phyloP scores from a whole-genome alignment of 495 filamentous ascomycete genomes.

The Lasiosphaeria hispida region DNA sequence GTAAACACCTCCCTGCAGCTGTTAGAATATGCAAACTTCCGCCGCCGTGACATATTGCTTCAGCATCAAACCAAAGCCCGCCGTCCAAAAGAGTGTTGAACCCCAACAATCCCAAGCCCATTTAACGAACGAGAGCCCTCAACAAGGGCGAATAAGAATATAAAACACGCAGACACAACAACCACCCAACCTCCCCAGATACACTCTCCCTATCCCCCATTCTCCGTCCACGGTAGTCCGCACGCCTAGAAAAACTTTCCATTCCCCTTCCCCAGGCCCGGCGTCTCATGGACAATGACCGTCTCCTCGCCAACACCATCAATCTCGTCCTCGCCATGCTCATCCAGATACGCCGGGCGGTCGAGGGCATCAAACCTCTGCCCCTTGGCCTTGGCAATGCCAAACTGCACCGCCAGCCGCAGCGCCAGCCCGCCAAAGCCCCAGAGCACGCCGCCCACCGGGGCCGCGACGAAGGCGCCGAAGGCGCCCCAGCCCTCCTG shows the following conservation, averaged over 20 bases:
- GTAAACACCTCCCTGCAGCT: too few species aligned
- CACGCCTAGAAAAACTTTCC: slow-evolving; percentile 51
- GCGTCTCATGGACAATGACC: slow-evolving; percentile 26
- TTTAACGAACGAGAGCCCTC: too few species aligned
- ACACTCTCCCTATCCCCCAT: neutral
- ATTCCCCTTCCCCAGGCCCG: slow-evolving; percentile 37
- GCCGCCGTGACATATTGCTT: too few species aligned
- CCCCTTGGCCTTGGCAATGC: slow-evolving; percentile 50
- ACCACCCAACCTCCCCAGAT: neutral
- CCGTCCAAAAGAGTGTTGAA: too few species aligned
- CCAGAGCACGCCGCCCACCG: slow-evolving; percentile 69
- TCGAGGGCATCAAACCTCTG: slow-evolving; percentile 63
- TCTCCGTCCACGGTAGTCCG: neutral
- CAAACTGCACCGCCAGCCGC: slow-evolving; percentile 52
- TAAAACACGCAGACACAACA: neutral
- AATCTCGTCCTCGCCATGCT: slow-evolving; percentile 24
- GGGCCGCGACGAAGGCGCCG: slow-evolving; percentile 76
- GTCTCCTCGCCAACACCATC: slow-evolving; percentile 29
- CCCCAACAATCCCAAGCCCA: too few species aligned
- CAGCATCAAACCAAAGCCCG: too few species aligned
- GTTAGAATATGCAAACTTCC: too few species aligned
- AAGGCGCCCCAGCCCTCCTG: slow-evolving; percentile 71
- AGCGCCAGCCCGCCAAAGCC: slow-evolving; percentile 56
- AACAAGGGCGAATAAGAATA: too few species aligned
- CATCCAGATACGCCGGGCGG: slow-evolving; percentile 35